Evolutionary conservation across 2,329 filamentous ascomycete species (phyloP), one percentile per base, ranked within the genome.

Genomic region (Phialophora tarda): DNA sequence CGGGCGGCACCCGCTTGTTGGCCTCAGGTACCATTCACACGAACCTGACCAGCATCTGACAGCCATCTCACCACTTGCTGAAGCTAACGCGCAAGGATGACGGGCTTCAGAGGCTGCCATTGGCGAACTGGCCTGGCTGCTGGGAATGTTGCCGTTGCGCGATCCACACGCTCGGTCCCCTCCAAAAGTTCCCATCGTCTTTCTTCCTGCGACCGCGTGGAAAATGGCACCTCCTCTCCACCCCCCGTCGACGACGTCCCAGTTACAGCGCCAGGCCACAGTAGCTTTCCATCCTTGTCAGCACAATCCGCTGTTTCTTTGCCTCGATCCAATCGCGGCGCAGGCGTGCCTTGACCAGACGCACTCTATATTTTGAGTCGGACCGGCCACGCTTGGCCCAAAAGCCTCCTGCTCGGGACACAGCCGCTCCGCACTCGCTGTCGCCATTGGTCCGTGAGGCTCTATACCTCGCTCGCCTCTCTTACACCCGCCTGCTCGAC

Each of bases 391-490:
- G 62, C 65, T 64, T 67, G 65, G 56, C 59, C 64, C 63, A 64
- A 65, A 61, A 61, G 59, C 56, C 56, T 63, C 64, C 57, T 53
- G 65, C 59, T 44, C 10, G 53, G 59, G 17, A 66, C 68, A 70
- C 68, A 70, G 68, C 68, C 68, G 68, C 68, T 61, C 41, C 60
- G 32, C 44, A 47, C 48, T 66, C 32, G 61, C 58, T 63, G 30
- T 58, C 41, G 50, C 30, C 12, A 62, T 62, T 62, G 59, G 59
- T 14, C 30, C 32, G 55, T 11, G 30, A 30, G 55, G 54, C 56
- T 54, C 59, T 65, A 65, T 68, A 67, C 63, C 66, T 66, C 65
- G 44, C 56, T 58, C 54, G 32, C 30, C 38, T 59, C 61, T 65
- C 55, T 66, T 64, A 44, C 38, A 44, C 38, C 38, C 38, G 38